These are phyloP conservation scores for Cordyceps farinosa DNA, from an alignment of 2,329 filamentous ascomycete species.

Conservation along the genomic window DNA sequence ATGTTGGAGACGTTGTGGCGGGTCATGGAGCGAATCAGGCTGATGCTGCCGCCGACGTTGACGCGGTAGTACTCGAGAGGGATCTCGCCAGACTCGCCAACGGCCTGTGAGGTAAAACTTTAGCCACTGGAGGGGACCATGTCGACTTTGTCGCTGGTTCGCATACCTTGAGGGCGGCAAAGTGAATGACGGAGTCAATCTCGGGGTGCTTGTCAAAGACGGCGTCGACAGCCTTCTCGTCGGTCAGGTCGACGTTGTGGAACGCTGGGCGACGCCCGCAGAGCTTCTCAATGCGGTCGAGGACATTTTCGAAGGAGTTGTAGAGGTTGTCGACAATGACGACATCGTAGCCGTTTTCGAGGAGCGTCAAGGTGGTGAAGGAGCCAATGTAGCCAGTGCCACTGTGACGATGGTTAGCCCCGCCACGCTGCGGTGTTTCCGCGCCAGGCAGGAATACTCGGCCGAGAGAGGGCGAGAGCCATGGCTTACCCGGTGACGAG, in stretches of 20 bases:
- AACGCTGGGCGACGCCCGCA: constrained; percentile 83
- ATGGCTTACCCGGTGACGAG: constrained; percentile 80
- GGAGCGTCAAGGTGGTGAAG: constrained; percentile 87
- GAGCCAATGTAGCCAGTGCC: constrained; percentile 99
- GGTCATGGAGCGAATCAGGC: constrained; percentile 81
- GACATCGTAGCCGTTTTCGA: constrained; percentile 93
- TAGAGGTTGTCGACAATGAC: constrained; percentile 95
- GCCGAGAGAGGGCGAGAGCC: constrained; percentile 14
- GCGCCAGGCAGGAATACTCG: not conserved
- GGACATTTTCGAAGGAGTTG: constrained; percentile 88
- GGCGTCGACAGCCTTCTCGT: constrained; percentile 76
- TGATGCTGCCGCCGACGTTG: constrained; percentile 90
- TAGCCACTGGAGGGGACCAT: constrained; percentile 17
- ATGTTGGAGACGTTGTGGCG: constrained; percentile 92
- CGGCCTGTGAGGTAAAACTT: constrained; percentile 58
- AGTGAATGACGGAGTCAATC: constrained; percentile 98
- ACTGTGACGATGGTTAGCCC: constrained; percentile 46
- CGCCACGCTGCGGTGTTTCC: not conserved
- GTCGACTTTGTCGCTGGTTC: not conserved
- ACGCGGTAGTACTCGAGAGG: constrained; percentile 97
- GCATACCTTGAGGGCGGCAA: constrained; percentile 87
- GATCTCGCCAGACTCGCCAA: constrained; percentile 90
- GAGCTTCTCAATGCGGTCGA: constrained; percentile 95
- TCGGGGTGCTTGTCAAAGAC: constrained; percentile 86
- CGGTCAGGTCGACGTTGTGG: constrained; percentile 82